Base-by-base conservation (phyloP, 2,329 filamentous ascomycete genomes). In the Aspergillus chevalieri region DNA sequence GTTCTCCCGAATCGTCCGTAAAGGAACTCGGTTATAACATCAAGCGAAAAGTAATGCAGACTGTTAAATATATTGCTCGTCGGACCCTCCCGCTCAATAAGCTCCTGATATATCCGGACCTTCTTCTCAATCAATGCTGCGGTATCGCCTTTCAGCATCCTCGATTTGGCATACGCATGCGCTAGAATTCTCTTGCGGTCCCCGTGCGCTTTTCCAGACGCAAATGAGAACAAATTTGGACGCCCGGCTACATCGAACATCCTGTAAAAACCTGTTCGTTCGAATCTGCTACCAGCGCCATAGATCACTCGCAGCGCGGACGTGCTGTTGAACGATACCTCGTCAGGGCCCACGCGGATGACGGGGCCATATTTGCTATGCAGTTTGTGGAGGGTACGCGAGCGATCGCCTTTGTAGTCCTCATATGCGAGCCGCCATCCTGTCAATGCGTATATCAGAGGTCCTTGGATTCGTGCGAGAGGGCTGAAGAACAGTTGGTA, bases 171-270 rank as follows among this genome's bases (percentile, higher is more conserved):
- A 49, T 81, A 82, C 0, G 74, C 73, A 50, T 79, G 74, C 3
- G 74, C 71, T 8, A 80, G 49, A 0, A 79, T 51, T 54, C 79
- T 80, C 65, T 81, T 81, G 15, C 78, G 62, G 1, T 75, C 70
- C 0, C 67, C 69, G 57, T 81, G 78, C 2, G 70, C 65, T 26
- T 67, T 69, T 0, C 65, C 64, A 0, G 68, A 64, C 6, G 65
- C 63, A 51, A 81, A 80, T 0, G 76, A 78, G 57, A 81, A 81
- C 2, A 81, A 56, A 47, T 80, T 79, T 57, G 72, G 73, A 8
- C 67, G 65, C 0, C 76, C 76, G 45, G 78, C 79, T 0, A 72
- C 75, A 53, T 79, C 76, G 50, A 81, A 81, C 74, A 81, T 79
- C 42, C 73, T 70, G 48, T 81, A 81, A 55, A 80, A 81, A 1